A percentile compares a stretch with the other conserved stretches of the same genome.
phyloP scores from a whole-genome alignment of 257 asterid genomes.

The Ligustrum vulgare region DNA sequence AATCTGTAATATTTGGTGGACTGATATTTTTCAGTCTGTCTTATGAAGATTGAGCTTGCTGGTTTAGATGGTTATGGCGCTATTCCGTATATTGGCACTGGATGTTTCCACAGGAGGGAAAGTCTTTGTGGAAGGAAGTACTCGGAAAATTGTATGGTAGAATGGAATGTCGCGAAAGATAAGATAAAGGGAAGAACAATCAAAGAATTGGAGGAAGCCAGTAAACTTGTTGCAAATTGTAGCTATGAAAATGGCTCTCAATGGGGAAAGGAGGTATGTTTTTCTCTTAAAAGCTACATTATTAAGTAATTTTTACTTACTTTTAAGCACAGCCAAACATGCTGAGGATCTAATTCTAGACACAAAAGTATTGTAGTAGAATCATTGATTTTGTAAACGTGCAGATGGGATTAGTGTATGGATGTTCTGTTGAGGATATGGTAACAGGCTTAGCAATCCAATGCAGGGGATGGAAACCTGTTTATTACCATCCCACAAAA shows the following conservation, averaged over 20 bases:
- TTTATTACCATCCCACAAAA: slow-evolving; percentile 59
- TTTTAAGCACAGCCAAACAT: neutral
- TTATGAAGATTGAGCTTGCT: slow-evolving; percentile 58
- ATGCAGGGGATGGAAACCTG: slow-evolving; percentile 85
- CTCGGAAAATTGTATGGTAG: slow-evolving; percentile 21
- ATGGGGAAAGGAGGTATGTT: slow-evolving; percentile 76
- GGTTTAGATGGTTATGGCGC: slow-evolving; percentile 57
- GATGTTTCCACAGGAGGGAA: slow-evolving; percentile 73
- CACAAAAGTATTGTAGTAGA: neutral
- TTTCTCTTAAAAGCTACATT: neutral
- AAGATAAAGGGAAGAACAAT: slow-evolving; percentile 25
- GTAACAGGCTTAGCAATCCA: slow-evolving; percentile 83
- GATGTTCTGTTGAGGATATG: slow-evolving; percentile 77
- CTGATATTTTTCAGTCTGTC: neutral
- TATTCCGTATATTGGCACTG: slow-evolving; percentile 61
- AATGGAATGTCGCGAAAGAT: slow-evolving; percentile 25
- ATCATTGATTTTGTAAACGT: slow-evolving; percentile 9
- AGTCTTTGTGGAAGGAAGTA: slow-evolving; percentile 50
- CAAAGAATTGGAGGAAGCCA: slow-evolving; percentile 56
- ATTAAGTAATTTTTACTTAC: neutral
- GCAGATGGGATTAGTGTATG: slow-evolving; percentile 86
- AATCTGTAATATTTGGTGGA: neutral
- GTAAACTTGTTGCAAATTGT: slow-evolving; percentile 57
- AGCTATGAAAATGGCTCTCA: slow-evolving; percentile 64
- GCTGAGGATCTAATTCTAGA: neutral